Base-by-base conservation (phyloP, 495 filamentous ascomycete genomes). In the Rusavskia elegans region DNA sequence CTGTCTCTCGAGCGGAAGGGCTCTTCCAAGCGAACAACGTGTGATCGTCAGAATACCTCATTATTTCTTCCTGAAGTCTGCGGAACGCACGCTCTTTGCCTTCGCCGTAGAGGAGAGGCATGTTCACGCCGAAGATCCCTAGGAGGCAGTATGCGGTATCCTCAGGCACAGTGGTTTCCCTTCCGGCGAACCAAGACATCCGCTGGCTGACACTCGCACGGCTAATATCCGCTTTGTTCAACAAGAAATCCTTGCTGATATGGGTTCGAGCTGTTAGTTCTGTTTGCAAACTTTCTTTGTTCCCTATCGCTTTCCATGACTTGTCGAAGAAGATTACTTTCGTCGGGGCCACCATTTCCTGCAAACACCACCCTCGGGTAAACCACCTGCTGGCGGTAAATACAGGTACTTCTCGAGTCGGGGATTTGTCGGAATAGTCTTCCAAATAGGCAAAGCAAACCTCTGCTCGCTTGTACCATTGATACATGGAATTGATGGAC, bases 61-160 rank as follows among this genome's bases (percentile, higher is more conserved):
- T n/a, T n/a, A n/a, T n/a, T n/a, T n/a, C n/a, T n/a, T n/a, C n/a
- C n/a, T n/a, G n/a, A n/a, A n/a, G n/a, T n/a, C n/a, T n/a, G n/a
- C n/a, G n/a, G n/a, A n/a, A n/a, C n/a, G n/a, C n/a, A n/a, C n/a
- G n/a, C n/a, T n/a, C n/a, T n/a, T n/a, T n/a, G n/a, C n/a, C n/a
- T n/a, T n/a, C n/a, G n/a, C n/a, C n/a, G n/a, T n/a, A n/a, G n/a
- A n/a, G n/a, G n/a, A n/a, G n/a, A n/a, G n/a, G n/a, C n/a, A n/a
- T n/a, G 36, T 57, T 57, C 19, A 57, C 55, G 13, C 46, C 52
- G 27, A 51, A 57, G 5, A 57, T 0, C 6, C 55, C 55, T 0
- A 57, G 42, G 16, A 57, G 30, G 45, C 55, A 57, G 37, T 57
- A 57, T 40, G 52, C 51, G 23, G 32, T 40, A 30, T 55, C 50